Percentiles rank a stretch among this genome's conserved stretches.
Conservation (phyloP, 2,329 filamentous ascomycete species). For the Phaeophleospora eucalypticola region DNA sequence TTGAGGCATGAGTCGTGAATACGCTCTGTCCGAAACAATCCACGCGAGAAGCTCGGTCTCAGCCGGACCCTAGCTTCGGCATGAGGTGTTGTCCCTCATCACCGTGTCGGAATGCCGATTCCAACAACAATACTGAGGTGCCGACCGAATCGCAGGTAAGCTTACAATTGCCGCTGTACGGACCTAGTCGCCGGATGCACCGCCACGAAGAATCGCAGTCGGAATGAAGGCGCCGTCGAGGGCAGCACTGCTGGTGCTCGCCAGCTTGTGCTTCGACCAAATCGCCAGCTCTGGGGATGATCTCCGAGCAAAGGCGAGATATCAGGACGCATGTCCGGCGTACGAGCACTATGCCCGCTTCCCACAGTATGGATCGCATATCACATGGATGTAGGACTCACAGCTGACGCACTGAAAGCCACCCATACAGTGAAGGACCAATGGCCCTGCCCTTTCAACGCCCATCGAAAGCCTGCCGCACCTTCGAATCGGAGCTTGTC, state of each 20-base stretch:
- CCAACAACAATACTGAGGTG: not conserved
- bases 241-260: constrained; percentile 27
- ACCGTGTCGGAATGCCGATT: constrained; percentile 4
- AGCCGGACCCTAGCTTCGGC: not conserved
- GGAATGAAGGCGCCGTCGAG: constrained; percentile 27
- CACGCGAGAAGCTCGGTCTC: not conserved
- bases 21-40: not conserved
- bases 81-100: constrained; percentile 1
- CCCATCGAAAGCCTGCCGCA: constrained; percentile 75
- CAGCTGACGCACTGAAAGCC: constrained; percentile 46
- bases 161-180: not conserved
- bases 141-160: not conserved
- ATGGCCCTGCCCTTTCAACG: constrained; percentile 81
- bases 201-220: no score
- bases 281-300: constrained; percentile 20
- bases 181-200: not conserved
- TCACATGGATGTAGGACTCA: not conserved
- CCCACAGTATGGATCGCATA: constrained; percentile 29
- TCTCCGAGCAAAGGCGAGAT: constrained; percentile 30
- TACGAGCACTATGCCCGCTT: constrained; percentile 38
- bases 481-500: constrained; percentile 80
- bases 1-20: no score
- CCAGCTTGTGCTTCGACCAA: constrained; percentile 27
- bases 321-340: constrained; percentile 36
- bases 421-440: constrained; percentile 74